Evolutionary conservation across 2,329 filamentous ascomycete species (phyloP).

Genomic region (Corinectria fuckeliana): DNA sequence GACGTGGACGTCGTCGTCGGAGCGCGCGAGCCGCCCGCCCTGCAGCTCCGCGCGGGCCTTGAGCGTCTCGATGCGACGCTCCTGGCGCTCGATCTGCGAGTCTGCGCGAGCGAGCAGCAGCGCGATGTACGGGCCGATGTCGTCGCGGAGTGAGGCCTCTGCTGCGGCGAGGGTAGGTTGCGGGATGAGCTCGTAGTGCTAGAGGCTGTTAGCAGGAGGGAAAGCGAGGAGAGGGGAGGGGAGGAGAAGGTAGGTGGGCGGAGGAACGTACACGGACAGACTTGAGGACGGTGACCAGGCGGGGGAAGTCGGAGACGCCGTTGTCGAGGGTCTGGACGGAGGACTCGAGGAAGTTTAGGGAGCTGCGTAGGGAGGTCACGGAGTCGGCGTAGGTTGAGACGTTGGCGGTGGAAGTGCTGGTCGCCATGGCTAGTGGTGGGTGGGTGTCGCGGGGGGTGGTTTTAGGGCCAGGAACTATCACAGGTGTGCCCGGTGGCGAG

Average conservation of each 20-base stretch:
- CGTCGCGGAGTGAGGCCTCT: conserved; percentile 82
- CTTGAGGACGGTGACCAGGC: conserved; percentile 62
- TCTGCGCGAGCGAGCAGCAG: conserved; percentile 82
- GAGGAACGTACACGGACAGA: conserved; percentile 58
- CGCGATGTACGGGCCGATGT: conserved; percentile 86
- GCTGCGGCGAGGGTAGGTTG: conserved; percentile 82
- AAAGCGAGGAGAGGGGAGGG: not conserved
- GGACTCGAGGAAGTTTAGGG: conserved; percentile 66
- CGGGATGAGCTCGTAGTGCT: conserved; percentile 94
- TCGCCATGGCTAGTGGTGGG: conserved; percentile 20
- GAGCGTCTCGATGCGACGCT: conserved; percentile 81
- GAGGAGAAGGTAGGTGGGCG: not conserved
- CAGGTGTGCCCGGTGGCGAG: not conserved
- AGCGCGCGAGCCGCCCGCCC: conserved; percentile 65
- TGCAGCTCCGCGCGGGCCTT: conserved; percentile 85
- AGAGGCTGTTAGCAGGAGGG: not conserved
- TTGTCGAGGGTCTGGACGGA: conserved; percentile 63
- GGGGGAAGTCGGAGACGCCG: conserved; percentile 64
- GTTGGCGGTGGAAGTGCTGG: conserved; percentile 34
- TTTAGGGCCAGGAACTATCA: conserved; percentile 9
- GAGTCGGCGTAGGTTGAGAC: conserved; percentile 59
- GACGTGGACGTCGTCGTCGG: conserved; percentile 30
- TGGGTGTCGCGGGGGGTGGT: conserved; percentile 13
- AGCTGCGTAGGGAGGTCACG: conserved; percentile 64
- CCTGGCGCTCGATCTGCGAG: conserved; percentile 81